Conservation (phyloP, 495 filamentous ascomycete genomes). For the Amorphotheca resinae region DNA sequence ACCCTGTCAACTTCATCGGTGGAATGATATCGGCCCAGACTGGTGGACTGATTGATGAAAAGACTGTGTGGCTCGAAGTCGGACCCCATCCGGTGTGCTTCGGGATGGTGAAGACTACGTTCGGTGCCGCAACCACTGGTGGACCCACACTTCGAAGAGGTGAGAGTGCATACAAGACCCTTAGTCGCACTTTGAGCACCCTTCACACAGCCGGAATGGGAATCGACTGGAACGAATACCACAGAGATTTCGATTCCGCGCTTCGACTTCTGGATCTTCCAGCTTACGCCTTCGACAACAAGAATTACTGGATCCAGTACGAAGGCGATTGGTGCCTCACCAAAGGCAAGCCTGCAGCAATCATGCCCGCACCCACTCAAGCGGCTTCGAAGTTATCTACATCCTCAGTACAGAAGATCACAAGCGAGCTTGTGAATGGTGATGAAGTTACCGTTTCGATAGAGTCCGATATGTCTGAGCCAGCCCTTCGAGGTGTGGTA, state of each 20-base stretch:
- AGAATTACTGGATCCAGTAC: conserved; percentile 77
- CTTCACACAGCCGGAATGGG: conserved; percentile 55
- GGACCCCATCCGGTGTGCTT: conserved; percentile 59
- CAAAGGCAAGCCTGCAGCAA: conserved; percentile 53
- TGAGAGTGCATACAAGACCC: conserved; percentile 51
- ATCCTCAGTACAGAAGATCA: conserved; percentile 38
- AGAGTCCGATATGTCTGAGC: conserved; percentile 53
- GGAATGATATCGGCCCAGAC: conserved; percentile 45
- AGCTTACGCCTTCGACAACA: conserved; percentile 64
- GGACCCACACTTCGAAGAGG: conserved; percentile 41
- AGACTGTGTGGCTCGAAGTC: conserved; percentile 52
- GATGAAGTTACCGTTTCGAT: conserved; percentile 43
- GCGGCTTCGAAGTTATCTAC: conserved; percentile 30
- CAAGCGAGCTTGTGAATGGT: conserved; percentile 42
- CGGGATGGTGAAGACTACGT: conserved; percentile 55
- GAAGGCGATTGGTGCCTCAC: conserved; percentile 54
- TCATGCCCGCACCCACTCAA: conserved; percentile 38
- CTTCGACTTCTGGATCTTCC: conserved; percentile 57
- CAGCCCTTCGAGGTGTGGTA: conserved; percentile 44
- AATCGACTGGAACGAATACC: conserved; percentile 68
- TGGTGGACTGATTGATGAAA: conserved; percentile 35
- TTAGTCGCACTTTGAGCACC: conserved; percentile 44
- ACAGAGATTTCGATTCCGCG: conserved; percentile 51
- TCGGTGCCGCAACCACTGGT: conserved; percentile 42
- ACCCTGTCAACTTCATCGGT: conserved; percentile 61